Percentiles rank a stretch among this genome's conserved stretches.
Conservation (phyloP, 129 eudicot species). For the Logfia minima region DNA sequence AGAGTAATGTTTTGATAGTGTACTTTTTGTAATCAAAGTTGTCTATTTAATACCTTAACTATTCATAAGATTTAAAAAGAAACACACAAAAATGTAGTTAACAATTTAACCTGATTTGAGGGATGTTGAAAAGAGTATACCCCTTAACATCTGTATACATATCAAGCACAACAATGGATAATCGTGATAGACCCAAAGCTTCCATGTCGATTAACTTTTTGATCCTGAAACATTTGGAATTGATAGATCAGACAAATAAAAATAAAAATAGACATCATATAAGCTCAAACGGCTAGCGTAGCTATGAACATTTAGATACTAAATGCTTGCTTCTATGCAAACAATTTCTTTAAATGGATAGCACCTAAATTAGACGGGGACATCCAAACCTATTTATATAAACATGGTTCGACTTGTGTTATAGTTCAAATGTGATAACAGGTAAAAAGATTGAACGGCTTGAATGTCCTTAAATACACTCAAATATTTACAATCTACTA, state of each 20-base stretch:
- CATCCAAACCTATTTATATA: not conserved
- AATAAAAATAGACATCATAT: conserved; percentile 10
- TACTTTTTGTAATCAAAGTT: not conserved
- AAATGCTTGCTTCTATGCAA: not conserved
- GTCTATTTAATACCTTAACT: not conserved
- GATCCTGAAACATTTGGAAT: conserved; percentile 52
- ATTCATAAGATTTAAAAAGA: not conserved
- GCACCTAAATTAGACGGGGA: not conserved
- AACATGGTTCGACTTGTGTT: not conserved
- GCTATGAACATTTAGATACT: not conserved
- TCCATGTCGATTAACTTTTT: conserved; percentile 84
- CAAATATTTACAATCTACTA: not conserved
- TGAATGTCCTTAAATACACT: not conserved
- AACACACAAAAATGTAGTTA: not conserved
- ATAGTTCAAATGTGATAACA: not conserved
- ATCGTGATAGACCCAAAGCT: conserved; percentile 74
- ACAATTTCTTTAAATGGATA: not conserved
- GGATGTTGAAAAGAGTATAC: conserved; percentile 78
- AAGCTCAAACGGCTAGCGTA: conserved; percentile 6
- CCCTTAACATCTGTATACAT: conserved; percentile 91
- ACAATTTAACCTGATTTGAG: conserved; percentile 79
- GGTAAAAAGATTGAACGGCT: not conserved
- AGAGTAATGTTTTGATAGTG: not conserved
- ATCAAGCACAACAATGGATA: conserved; percentile 74
- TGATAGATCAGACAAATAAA: conserved; percentile 1